A percentile compares a stretch with the other conserved stretches of the same genome.
Conservation (phyloP, 2,329 filamentous ascomycete genomes). For the Beauveria asiatica region DNA sequence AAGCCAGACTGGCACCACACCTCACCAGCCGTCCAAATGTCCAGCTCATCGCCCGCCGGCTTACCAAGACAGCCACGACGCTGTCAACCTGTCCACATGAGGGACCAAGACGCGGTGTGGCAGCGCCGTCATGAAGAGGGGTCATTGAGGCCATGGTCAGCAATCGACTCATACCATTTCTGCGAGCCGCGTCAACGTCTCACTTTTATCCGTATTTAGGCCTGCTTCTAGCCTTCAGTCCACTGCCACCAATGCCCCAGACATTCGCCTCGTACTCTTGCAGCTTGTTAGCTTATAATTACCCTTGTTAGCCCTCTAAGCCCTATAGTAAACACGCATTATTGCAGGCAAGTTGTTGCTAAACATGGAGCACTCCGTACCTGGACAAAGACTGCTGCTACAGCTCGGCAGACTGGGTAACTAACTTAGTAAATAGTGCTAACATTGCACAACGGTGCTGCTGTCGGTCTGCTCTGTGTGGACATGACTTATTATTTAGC, state of each 20-base stretch:
- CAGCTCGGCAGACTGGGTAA: too few relatives aligned
- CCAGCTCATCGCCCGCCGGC: not conserved
- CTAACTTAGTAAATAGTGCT: too few relatives aligned
- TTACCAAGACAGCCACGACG: slow-evolving; percentile 5
- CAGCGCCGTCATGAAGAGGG: not conserved
- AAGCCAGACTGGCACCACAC: not conserved
- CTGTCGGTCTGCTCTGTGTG: too few relatives aligned
- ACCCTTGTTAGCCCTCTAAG: not conserved
- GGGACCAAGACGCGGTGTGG: slow-evolving; percentile 5
- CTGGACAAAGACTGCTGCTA: too few relatives aligned
- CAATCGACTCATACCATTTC: not conserved
- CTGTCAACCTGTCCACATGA: slow-evolving; percentile 8
- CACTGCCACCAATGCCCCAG: not conserved
- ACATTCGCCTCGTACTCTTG: not conserved
- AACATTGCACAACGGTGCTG: too few relatives aligned
- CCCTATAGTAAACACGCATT: not conserved
- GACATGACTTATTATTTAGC: too few relatives aligned
- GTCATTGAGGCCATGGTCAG: not conserved
- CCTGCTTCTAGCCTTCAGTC: not conserved
- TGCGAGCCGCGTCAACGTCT: not conserved
- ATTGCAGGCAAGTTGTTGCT: not conserved
- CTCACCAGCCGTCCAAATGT: not conserved
- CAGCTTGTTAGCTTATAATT: not conserved
- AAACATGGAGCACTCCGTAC: not conserved
- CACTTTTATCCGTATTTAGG: not conserved